These are phyloP conservation scores for Entomortierella lignicola DNA, from an alignment of 192 early-diverging fungal species.

Conservation along the genomic window DNA sequence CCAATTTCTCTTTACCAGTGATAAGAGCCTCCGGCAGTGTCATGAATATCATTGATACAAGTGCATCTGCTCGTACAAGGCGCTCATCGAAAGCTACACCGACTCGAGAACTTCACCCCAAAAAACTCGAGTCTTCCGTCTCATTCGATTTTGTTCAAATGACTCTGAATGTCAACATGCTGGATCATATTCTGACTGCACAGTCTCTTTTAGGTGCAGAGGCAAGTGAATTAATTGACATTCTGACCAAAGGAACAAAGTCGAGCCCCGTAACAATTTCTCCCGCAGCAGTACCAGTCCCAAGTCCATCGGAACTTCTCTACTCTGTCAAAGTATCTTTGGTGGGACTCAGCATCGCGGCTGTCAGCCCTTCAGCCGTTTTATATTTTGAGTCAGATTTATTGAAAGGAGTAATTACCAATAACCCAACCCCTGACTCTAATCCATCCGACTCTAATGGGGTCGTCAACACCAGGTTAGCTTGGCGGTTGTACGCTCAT, in stretches of 20 bases:
- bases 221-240: conserved; percentile 78
- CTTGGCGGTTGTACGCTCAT: conserved; percentile 66
- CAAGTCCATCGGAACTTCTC: conserved; percentile 33
- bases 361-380: conserved; percentile 68
- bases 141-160: conserved; percentile 66
- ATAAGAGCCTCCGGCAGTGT: conserved; percentile 61
- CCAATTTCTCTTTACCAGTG: conserved; percentile 66
- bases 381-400: conserved; percentile 70
- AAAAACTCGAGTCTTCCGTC: conserved; percentile 62
- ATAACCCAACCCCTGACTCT: conserved; percentile 42
- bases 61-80: conserved; percentile 17
- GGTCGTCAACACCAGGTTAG: conserved; percentile 21
- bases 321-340: conserved; percentile 72
- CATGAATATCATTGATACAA: conserved; percentile 43
- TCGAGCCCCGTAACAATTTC: neutral
- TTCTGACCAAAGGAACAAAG: conserved; percentile 58
- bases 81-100: conserved; percentile 28
- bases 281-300: neutral
- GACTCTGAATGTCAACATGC: conserved; percentile 70
- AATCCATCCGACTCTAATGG: conserved; percentile 19
- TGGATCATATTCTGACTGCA: conserved; percentile 84
- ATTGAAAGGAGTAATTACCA: conserved; percentile 70
- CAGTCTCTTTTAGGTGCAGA: conserved; percentile 80
- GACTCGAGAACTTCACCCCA: conserved; percentile 32
- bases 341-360: conserved; percentile 68